Evolutionary conservation across 768 basidiomycete genomes (phyloP), one percentile per base, ranked within the genome.

Genomic region (Tulasnella sp.): DNA sequence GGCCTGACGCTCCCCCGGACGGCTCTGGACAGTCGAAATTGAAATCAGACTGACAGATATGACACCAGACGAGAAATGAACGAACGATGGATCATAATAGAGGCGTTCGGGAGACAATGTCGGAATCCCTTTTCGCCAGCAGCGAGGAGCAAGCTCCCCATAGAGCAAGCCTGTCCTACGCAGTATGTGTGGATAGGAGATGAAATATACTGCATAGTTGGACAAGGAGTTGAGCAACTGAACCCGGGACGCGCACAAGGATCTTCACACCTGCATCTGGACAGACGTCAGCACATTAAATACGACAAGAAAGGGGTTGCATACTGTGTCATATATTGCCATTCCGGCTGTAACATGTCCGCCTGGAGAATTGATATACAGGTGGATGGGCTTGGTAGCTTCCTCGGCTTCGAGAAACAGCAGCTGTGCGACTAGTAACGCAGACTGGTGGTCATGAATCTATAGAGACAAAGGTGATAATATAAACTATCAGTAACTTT

Each of bases 51-150:
- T 19, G 54, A 40, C 59, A 61, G 49, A 62, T n/a, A n/a, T n/a
- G n/a, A n/a, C n/a, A n/a, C n/a, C n/a, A n/a, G n/a, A n/a, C n/a
- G n/a, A n/a, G n/a, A n/a, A 35, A 17, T n/a, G 46, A 2, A 68
- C 81, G 66, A 67, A 94, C 93, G 94, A 69, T 98, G 94, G 55
- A 98, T 97, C 94, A 98, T 98, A 65, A 98, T 90, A 67, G 86
- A 89, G 17, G 91, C 84, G 67, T 97, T 87, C 11, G 91, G 90
- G 58, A 98, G 77, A 63, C 86, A 86, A 67, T 91, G 91, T 29
- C 94, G 77, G 68, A 93, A 90, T 34, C 93, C 93, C 62, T 76
- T 82, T 72, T 86, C 90, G 34, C 79, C 92, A 46, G 90, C 91
- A 8, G 90, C 86, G 4, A 98, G 78, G 15, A 98, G 77, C 48